These are phyloP conservation scores for Exophiala aquamarina DNA, from an alignment of 2,329 filamentous ascomycete genomes.

Conservation along the genomic window DNA sequence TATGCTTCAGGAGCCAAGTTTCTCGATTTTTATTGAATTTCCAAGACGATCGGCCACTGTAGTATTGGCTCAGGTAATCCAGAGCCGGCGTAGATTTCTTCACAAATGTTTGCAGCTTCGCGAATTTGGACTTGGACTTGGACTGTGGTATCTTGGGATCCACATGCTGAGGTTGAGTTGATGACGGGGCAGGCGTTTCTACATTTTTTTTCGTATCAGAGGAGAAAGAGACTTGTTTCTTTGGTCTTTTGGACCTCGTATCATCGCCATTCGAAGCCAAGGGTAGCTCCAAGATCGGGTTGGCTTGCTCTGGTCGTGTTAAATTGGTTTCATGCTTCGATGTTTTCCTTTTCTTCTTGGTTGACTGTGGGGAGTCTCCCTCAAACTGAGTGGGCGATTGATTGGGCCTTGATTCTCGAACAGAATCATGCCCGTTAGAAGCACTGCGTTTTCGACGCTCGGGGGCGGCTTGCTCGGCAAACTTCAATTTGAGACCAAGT, in stretches of 20 bases:
- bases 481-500: slow-evolving; percentile 61
- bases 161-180: no score
- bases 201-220: slow-evolving; percentile 66
- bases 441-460: slow-evolving; percentile 12
- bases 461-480: slow-evolving; percentile 39
- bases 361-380: slow-evolving; percentile 7
- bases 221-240: slow-evolving; percentile 58
- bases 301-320: no score
- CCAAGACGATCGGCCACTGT: slow-evolving; percentile 70
- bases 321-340: background rate
- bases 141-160: no score
- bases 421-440: slow-evolving; percentile 3
- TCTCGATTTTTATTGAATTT: slow-evolving; percentile 97
- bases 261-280: no score
- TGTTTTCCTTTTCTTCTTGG: slow-evolving; percentile 19
- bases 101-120: slow-evolving; percentile 19
- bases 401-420: slow-evolving; percentile 5
- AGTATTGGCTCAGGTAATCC: slow-evolving; percentile 74
- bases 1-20: slow-evolving; percentile 77
- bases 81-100: slow-evolving; percentile 22
- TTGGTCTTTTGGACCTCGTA: background rate
- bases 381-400: background rate
- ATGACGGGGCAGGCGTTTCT: no score
- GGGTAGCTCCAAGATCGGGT: no score
- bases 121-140: slow-evolving; percentile 30